Percentiles rank a stretch among this genome's conserved stretches.
Conservation (phyloP, 495 filamentous ascomycete species). For the Aspergillus kassunensis region DNA sequence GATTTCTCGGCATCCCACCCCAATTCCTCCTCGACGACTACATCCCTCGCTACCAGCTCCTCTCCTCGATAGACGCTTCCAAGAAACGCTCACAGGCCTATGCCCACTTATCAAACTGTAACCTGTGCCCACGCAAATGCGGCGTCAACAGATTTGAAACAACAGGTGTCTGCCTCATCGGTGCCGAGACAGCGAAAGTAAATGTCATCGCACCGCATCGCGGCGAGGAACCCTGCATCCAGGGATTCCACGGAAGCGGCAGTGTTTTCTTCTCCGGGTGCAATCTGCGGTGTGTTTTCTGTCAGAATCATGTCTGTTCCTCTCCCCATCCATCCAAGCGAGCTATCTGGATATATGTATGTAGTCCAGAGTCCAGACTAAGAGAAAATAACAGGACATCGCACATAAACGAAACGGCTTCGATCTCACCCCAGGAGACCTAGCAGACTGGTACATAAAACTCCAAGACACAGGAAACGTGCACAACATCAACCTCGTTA, state of each 20-base stretch:
- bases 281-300: conserved; percentile 75
- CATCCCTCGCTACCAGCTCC: conserved; percentile 59
- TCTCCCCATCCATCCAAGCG: not conserved
- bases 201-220: conserved; percentile 67
- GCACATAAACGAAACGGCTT: conserved; percentile 68
- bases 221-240: conserved; percentile 65
- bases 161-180: conserved; percentile 71
- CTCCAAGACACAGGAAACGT: conserved; percentile 62
- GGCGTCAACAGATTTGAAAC: conserved; percentile 69
- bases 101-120: conserved; percentile 67
- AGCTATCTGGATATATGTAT: too few relatives aligned
- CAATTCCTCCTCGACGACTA: conserved; percentile 74
- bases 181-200: conserved; percentile 63
- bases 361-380: too few relatives aligned
- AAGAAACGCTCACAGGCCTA: conserved; percentile 65
- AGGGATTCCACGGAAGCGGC: conserved; percentile 70
- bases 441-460: conserved; percentile 74
- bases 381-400: conserved; percentile 65
- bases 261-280: conserved; percentile 73
- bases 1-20: conserved; percentile 64
- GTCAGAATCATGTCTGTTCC: conserved; percentile 61
- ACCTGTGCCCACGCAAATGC: conserved; percentile 70
- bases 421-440: conserved; percentile 70
- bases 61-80: conserved; percentile 55
- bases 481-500: conserved; percentile 79